phyloP scores from a whole-genome alignment of 352 stramenopile genomes.

The Phytophthora hibernalis region DNA sequence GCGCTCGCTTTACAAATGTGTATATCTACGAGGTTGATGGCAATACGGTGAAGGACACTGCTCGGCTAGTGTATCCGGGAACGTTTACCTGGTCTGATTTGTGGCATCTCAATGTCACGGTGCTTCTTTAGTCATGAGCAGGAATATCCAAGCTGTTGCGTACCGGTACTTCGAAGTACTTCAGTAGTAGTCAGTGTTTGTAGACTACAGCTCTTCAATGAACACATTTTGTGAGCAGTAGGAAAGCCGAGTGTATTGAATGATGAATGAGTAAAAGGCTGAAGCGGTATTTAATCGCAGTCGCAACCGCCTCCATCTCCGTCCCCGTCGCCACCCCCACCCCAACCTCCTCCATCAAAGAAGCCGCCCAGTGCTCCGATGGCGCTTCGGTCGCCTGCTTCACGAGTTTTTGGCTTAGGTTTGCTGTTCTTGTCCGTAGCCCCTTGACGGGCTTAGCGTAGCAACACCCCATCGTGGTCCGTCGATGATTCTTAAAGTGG shows the following conservation, averaged over 20 bases:
- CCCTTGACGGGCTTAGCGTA: too few relatives aligned
- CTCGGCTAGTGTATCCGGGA: constrained; percentile 4
- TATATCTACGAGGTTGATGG: constrained; percentile 38
- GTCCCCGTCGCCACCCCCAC: too few relatives aligned
- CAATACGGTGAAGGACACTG: constrained; percentile 32
- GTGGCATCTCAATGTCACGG: constrained; percentile 11
- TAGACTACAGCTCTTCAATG: not conserved
- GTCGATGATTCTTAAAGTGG: too few relatives aligned
- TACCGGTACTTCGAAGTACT: too few relatives aligned
- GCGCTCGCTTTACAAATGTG: constrained; percentile 23
- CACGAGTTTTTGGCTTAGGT: not conserved
- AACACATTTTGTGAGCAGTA: not conserved
- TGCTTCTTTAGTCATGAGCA: constrained; percentile 1
- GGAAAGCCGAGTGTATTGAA: too few relatives aligned
- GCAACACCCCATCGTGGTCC: too few relatives aligned
- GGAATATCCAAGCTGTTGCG: not conserved
- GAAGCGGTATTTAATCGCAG: too few relatives aligned
- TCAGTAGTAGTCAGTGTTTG: not conserved
- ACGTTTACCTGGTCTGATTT: constrained; percentile 11
- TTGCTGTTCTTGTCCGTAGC: not conserved
- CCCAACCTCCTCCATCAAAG: not conserved
- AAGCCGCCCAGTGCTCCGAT: not conserved
- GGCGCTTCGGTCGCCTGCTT: not conserved
- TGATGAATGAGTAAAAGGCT: too few relatives aligned
- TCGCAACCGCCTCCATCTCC: not conserved